Evolutionary conservation across 305 asterid species (phyloP).

Genomic region (Withania somnifera): DNA sequence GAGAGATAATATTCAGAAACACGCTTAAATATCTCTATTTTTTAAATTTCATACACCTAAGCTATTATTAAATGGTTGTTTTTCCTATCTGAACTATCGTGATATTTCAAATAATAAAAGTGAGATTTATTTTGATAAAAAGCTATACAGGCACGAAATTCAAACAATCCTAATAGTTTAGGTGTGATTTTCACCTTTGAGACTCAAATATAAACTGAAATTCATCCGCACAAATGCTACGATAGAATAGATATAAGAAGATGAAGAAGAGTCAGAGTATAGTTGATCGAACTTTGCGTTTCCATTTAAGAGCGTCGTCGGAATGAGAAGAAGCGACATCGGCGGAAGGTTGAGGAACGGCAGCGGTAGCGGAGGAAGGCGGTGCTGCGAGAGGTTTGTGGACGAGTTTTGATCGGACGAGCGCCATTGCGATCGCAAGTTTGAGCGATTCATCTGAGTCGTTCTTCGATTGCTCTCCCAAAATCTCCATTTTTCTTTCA

Average conservation of each 20-base stretch:
- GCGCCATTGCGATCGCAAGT: slow-evolving; percentile 61
- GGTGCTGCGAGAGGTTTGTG: slow-evolving; percentile 17
- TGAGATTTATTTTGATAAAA: too few relatives aligned
- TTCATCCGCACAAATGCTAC: background rate
- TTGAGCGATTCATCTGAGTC: slow-evolving; percentile 28
- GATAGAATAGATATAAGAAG: background rate
- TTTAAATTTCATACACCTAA: too few relatives aligned
- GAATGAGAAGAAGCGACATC: slow-evolving; percentile 14
- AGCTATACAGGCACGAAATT: too few relatives aligned
- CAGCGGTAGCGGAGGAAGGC: slow-evolving; percentile 5
- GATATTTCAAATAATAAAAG: too few relatives aligned
- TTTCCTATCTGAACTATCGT: too few relatives aligned
- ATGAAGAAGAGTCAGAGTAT: background rate
- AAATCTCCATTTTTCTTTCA: background rate
- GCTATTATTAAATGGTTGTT: too few relatives aligned
- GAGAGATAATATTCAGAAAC: too few relatives aligned
- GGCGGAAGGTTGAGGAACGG: slow-evolving; percentile 1
- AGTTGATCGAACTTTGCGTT: slow-evolving; percentile 35
- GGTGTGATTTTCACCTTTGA: too few relatives aligned
- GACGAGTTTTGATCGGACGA: slow-evolving; percentile 45
- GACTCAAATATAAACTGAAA: background rate
- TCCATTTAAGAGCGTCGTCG: slow-evolving; percentile 58
- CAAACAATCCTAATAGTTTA: too few relatives aligned
- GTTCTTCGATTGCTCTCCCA: background rate
- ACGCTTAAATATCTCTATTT: too few relatives aligned